phyloP scores from a whole-genome alignment of 495 filamentous ascomycete genomes.

The Hypoxylon intermedium region DNA sequence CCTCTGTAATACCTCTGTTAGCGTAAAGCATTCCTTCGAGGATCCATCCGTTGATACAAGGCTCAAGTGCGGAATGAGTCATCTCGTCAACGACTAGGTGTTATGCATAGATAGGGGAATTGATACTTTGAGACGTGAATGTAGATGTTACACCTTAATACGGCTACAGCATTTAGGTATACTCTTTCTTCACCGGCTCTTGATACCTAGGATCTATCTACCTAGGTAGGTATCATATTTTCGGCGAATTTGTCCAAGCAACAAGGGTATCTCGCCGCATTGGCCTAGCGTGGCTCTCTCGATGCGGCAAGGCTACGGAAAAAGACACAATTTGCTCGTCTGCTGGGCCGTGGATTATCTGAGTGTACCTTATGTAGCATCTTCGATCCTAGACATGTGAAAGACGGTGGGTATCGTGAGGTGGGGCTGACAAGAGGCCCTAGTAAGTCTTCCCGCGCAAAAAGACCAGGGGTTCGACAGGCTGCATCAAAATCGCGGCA shows the following conservation, averaged over 20 bases:
- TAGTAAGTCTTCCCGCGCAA: conserved; percentile 5
- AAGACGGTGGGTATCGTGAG: conserved; percentile 8
- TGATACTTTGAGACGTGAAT: not conserved
- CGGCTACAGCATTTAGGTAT: not conserved
- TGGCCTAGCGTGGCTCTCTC: conserved; percentile 20
- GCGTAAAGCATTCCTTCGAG: too few species aligned
- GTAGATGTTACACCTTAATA: not conserved
- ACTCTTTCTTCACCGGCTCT: not conserved
- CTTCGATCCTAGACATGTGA: conserved; percentile 24
- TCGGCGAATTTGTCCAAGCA: conserved; percentile 19
- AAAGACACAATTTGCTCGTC: conserved; percentile 14
- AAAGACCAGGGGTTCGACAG: conserved; percentile 10
- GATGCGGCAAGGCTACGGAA: conserved; percentile 4
- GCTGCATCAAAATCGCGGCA: conserved; percentile 19
- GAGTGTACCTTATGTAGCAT: not conserved
- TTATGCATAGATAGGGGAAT: too few species aligned
- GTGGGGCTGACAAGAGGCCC: conserved; percentile 3
- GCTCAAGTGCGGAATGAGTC: too few species aligned
- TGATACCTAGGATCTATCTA: not conserved
- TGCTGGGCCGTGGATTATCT: not conserved
- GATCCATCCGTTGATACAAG: too few species aligned
- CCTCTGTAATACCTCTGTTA: too few species aligned
- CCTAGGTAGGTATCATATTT: not conserved
- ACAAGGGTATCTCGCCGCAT: conserved; percentile 29
- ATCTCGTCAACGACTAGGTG: too few species aligned